Evolutionary conservation across 2,329 filamentous ascomycete species (phyloP).

Genomic region (Nemania sp.): DNA sequence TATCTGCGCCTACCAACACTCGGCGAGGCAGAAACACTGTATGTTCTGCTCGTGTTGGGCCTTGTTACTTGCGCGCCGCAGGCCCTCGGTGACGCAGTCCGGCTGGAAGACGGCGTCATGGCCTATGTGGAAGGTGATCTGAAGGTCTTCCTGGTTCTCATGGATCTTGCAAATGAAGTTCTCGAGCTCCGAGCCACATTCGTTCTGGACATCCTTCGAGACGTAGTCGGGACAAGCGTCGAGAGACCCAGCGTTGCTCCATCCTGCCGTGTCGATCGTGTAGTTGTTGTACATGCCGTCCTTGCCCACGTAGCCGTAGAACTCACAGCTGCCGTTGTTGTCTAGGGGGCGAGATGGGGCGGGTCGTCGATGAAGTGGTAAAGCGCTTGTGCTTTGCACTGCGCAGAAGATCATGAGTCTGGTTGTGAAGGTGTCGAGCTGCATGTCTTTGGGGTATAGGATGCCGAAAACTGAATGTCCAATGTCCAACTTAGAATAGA

Average conservation of each 20-base stretch:
- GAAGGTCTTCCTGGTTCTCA: conserved; percentile 17
- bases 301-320: conserved; percentile 21
- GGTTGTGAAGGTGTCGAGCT: not conserved
- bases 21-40: conserved; percentile 24
- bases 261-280: conserved; percentile 23
- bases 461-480: not conserved
- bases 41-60: conserved; percentile 21
- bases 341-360: conserved; percentile 12
- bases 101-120: conserved; percentile 21
- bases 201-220: not conserved
- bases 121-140: conserved; percentile 20
- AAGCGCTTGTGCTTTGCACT: not conserved
- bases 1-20: conserved; percentile 21
- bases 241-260: conserved; percentile 20
- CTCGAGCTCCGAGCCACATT: conserved; percentile 14
- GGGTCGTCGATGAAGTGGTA: not conserved
- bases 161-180: conserved; percentile 14
- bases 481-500: not conserved
- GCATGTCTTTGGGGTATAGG: conserved; percentile 10
- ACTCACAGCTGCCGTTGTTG: conserved; percentile 15
- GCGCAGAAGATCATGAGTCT: not conserved
- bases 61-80: conserved; percentile 10
- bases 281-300: conserved; percentile 20
- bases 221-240: conserved; percentile 9
- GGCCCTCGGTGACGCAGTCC: conserved; percentile 20